phyloP scores from a whole-genome alignment of 306 rosid genomes.

The Sophora flavescens region DNA sequence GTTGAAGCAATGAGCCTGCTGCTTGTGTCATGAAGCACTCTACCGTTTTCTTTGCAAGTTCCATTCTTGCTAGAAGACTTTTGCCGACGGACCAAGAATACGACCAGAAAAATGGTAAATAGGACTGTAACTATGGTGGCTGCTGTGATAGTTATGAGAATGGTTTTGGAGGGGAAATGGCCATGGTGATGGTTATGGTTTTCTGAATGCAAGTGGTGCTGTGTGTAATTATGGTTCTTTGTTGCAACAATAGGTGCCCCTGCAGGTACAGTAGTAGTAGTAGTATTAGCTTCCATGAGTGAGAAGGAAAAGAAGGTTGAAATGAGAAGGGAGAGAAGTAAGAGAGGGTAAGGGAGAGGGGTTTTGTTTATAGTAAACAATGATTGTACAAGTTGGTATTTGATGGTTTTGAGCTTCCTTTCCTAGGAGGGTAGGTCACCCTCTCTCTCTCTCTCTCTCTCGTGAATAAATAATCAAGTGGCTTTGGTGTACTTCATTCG shows the following conservation, averaged over 20 bases:
- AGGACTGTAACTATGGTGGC: slow-evolving; percentile 48
- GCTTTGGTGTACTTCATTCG: slow-evolving; percentile 50
- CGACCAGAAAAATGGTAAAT: slow-evolving; percentile 56
- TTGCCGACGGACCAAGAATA: slow-evolving; percentile 68
- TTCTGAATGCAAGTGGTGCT: slow-evolving; percentile 47
- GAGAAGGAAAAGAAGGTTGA: slow-evolving; percentile 42
- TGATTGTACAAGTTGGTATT: slow-evolving; percentile 46
- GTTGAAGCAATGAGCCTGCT: slow-evolving; percentile 68
- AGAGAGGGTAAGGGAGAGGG: slow-evolving; percentile 36
- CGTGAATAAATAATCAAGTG: slow-evolving; percentile 53
- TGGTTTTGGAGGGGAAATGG: slow-evolving; percentile 62
- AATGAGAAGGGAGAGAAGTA: slow-evolving; percentile 38
- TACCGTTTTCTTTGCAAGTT: slow-evolving; percentile 50
- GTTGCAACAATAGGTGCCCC: slow-evolving; percentile 44
- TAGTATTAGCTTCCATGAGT: slow-evolving; percentile 75
- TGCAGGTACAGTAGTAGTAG: slow-evolving; percentile 48
- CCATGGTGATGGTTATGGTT: slow-evolving; percentile 49
- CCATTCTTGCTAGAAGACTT: slow-evolving; percentile 54
- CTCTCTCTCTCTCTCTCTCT: slow-evolving; percentile 48
- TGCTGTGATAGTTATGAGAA: slow-evolving; percentile 58
- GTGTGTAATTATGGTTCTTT: slow-evolving; percentile 47
- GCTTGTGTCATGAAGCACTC: slow-evolving; percentile 53
- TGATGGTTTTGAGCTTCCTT: slow-evolving; percentile 50
- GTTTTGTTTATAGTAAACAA: slow-evolving; percentile 31
- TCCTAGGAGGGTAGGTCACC: slow-evolving; percentile 40